Evolutionary conservation across 2,329 filamentous ascomycete species (phyloP), one percentile per base, ranked within the genome.

Genomic region (Davidsoniella eucalypti): DNA sequence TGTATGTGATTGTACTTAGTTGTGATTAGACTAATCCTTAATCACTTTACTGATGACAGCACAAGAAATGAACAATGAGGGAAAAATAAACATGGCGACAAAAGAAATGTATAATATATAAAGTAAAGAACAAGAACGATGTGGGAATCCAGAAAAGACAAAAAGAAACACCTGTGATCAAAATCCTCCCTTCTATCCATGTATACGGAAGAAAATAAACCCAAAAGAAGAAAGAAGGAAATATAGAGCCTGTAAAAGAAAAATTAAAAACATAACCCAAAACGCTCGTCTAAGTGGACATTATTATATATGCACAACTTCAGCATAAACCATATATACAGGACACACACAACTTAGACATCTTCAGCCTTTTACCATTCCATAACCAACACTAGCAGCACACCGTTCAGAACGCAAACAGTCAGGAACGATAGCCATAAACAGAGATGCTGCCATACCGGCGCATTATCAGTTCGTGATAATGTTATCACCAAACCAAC

Each of bases 401-500:
- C 68, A 49, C 64, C 66, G 55, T 69, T 69, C 37, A 69, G 57
- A n/a, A 67, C 55, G 49, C 67, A 69, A 6, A 63, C 59, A 2
- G 61, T 57, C 16, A 63, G 47, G 53, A 69, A 69, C 3, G 60
- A 57, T 21, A 52, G 56, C 61, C 64, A 64, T 9, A 68, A 58
- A 21, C 69, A 61, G 5, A 69, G 55, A 50, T 68, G 67, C 48
- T 71, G 69, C 18, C 66, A 44, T 49, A 69, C 58, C 3, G 66
- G 58, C 7, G 74, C 57, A 12, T 58, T 60, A 45, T 72, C 69
- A 39, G 66, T 63, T 36, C 76, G 69, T 47, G 73, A 72, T 10
- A 80, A 60, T 55, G 75, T 71, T 60, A 74, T 70, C 33, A 72
- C 76, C 5, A 85, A 67, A 1, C 72, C 82, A 10, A 73, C 67